Conservation (phyloP, 2,329 filamentous ascomycete species). For the Parastagonospora avenae region DNA sequence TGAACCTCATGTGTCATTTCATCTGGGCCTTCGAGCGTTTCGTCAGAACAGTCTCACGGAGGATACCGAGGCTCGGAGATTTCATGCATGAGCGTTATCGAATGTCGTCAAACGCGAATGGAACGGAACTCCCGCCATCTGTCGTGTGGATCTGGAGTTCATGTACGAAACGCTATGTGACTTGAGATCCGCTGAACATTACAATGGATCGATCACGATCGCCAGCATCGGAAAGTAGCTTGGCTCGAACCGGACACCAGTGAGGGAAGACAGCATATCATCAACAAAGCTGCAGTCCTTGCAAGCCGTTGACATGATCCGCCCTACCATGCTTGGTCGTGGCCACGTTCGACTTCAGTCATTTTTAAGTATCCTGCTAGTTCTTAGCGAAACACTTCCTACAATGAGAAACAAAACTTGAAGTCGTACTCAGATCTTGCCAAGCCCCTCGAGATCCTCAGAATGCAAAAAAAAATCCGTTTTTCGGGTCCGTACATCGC, state of each 20-base stretch:
- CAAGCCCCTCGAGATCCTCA: conserved; percentile 9
- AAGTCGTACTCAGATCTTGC: neutral
- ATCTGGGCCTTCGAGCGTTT: neutral
- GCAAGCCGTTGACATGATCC: too few species aligned
- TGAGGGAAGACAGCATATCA: too few species aligned
- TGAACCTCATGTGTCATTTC: too few species aligned
- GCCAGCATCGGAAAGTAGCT: neutral
- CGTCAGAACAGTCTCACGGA: too few species aligned
- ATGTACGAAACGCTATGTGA: conserved; percentile 18
- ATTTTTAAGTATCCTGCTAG: too few species aligned
- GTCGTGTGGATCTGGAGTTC: conserved; percentile 9
- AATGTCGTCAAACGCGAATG: neutral
- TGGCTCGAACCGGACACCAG: too few species aligned
- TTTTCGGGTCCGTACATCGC: neutral
- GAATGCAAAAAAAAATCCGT: neutral
- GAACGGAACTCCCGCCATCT: conserved; percentile 5
- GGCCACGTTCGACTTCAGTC: too few species aligned
- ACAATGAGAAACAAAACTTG: neutral
- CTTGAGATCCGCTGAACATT: conserved; percentile 11
- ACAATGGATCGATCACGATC: conserved; percentile 19
- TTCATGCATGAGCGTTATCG: conserved; percentile 7
- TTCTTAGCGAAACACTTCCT: too few species aligned
- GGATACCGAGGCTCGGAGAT: conserved; percentile 10
- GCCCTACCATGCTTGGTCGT: too few species aligned
- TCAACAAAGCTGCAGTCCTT: too few species aligned